A percentile compares a stretch with the other conserved stretches of the same genome.
phyloP scores from a whole-genome alignment of 2,329 filamentous ascomycete species.

The Colletotrichum navitas region DNA sequence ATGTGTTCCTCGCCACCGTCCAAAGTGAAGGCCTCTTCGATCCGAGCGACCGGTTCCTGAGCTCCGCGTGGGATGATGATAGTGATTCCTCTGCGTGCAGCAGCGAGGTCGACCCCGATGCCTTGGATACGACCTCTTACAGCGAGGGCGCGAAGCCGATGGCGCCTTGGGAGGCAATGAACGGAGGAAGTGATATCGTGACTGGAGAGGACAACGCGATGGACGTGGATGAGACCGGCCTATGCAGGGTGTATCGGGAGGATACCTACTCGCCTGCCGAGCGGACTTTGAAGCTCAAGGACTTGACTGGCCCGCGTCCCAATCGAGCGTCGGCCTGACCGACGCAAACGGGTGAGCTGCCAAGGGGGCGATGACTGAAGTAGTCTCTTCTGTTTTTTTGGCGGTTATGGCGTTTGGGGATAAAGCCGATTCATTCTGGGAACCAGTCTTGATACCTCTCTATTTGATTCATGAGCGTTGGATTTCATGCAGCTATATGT shows the following conservation, averaged over 20 bases:
- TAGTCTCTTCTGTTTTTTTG: too few relatives aligned
- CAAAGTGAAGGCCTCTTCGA: neutral
- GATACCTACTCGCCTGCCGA: neutral
- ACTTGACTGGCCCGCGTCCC: neutral
- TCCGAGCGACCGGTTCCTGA: constrained; percentile 4
- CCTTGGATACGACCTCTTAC: neutral
- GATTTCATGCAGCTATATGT: neutral
- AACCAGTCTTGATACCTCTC: neutral
- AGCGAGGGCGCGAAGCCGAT: neutral
- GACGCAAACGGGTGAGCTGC: neutral
- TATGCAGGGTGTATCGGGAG: neutral
- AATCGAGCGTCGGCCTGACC: neutral
- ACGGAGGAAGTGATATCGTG: neutral
- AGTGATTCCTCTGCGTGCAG: constrained; percentile 1
- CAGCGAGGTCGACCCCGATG: constrained; percentile 9
- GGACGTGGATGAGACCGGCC: neutral
- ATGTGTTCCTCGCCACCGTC: neutral
- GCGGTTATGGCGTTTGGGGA: neutral
- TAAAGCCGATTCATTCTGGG: neutral
- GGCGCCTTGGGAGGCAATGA: neutral
- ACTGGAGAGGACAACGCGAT: neutral
- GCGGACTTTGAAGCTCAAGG: constrained; percentile 1
- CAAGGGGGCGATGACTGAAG: neutral
- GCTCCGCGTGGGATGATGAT: constrained; percentile 9
- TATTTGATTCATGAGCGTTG: neutral